Evolutionary conservation across 371 early-diverging fungal species (phyloP), one percentile per base, ranked within the genome.

Genomic region (Umbelopsis sp.): DNA sequence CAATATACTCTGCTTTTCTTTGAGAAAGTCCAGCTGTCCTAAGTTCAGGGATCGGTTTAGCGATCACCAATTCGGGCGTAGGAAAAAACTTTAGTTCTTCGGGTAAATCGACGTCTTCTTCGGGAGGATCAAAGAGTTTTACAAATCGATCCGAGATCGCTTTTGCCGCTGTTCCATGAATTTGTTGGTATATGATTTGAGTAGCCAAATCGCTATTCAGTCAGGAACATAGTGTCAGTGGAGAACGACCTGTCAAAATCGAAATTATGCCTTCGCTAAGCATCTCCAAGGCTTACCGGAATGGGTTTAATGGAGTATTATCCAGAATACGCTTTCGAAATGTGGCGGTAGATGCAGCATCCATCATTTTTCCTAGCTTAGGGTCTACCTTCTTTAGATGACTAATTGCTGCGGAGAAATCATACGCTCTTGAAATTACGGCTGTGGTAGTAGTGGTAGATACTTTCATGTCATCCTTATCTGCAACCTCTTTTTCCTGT

Each of bases 181-280:
- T 76, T 70, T 86, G 87, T 65, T 88, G 88, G 66, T 80, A 85
- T 10, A 88, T 75, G 44, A 88, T 86, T 9, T 83, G 65, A 10
- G 69, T 67, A 18, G 79, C 64, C 1, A 83, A 63, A 22, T 76
- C 70, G 20, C 80, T 76, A 20, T 52, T 12, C 38, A 64, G 29
- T 29, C 29, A 41, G 41, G 4, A 41, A 1, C 41, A 41, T 41
- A 38, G 38, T 38, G 2, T 41, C 7, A 41, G 7, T 10, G 4
- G 12, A 10, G 12, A 12, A 41, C 12, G 12, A 41, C 2, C 2
- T 41, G 7, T 41, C 41, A 7, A 41, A 12, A 41, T 29, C 29
- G 29, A 29, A 29, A 1, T 0, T 29, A 29, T 29, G 29, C 29
- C 29, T 29, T 1, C 29, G 29, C 29, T 3, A 29, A 29, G 29